phyloP scores from a whole-genome alignment of 495 filamentous ascomycete genomes.

The Hyphodiscus hymeniophilus region DNA sequence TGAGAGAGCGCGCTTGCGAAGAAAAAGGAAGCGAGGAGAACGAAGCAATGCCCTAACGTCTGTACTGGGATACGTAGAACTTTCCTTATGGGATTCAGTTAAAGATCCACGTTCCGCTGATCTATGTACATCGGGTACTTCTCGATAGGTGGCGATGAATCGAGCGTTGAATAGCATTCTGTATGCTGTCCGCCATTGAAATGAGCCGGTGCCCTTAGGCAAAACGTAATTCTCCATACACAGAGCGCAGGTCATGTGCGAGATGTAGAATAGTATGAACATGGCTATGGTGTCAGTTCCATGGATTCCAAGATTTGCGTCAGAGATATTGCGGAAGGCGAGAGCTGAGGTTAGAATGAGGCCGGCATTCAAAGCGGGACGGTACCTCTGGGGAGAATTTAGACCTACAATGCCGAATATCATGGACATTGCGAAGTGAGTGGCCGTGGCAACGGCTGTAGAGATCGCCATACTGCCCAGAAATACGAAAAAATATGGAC shows the following conservation, averaged over 20 bases:
- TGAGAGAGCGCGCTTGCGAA: background rate
- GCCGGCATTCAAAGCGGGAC: background rate
- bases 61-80: too few relatives aligned
- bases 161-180: conserved; percentile 5
- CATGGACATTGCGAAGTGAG: background rate
- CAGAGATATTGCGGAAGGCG: background rate
- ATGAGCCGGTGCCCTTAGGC: background rate
- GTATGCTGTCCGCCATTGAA: background rate
- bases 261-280: conserved; percentile 4
- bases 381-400: background rate
- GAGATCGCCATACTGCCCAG: too few relatives aligned
- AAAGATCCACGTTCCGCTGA: background rate
- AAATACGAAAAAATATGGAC: too few relatives aligned
- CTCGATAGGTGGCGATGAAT: background rate
- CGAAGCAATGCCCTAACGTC: background rate
- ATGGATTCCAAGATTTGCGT: background rate
- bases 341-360: background rate
- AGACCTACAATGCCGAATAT: background rate
- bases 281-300: background rate
- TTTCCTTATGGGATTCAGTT: background rate
- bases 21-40: background rate
- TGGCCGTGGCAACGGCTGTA: background rate
- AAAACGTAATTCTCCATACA: conserved; percentile 1
- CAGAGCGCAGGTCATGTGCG: background rate
- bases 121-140: background rate